These are phyloP conservation scores for Xylariaceae sp. DNA, from an alignment of 2,329 filamentous ascomycete species.

Conservation along the genomic window DNA sequence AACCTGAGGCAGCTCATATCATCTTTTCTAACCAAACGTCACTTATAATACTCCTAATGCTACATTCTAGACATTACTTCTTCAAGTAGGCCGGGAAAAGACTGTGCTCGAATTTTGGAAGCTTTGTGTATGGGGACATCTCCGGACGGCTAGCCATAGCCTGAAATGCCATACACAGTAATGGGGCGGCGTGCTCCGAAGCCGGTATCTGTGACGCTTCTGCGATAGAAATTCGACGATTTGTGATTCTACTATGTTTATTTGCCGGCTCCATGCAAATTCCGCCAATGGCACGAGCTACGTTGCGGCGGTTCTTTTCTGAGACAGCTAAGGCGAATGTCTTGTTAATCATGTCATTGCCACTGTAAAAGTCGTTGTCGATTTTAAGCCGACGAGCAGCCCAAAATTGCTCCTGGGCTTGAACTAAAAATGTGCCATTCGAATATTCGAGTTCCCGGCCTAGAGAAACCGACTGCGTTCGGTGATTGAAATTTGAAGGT, in stretches of 20 bases:
- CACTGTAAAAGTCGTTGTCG: constrained; percentile 48
- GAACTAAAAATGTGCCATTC: constrained; percentile 24
- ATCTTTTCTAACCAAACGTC: constrained; percentile 14
- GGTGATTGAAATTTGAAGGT: constrained; percentile 40
- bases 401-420: constrained; percentile 30
- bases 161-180: constrained; percentile 50
- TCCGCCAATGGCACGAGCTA: constrained; percentile 44
- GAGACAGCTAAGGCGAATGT: constrained; percentile 38
- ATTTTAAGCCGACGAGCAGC: constrained; percentile 39
- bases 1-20: constrained; percentile 16
- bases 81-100: constrained; percentile 16
- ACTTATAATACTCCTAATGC: constrained; percentile 6
- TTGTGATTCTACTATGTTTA: constrained; percentile 28
- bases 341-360: constrained; percentile 45
- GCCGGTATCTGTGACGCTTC: constrained; percentile 47
- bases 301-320: constrained; percentile 40
- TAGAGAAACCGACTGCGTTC: constrained; percentile 17
- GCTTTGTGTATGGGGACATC: constrained; percentile 18
- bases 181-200: constrained; percentile 47
- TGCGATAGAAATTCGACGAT: constrained; percentile 42
- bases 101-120: constrained; percentile 29
- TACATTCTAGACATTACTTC: constrained; percentile 16
- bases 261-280: constrained; percentile 46
- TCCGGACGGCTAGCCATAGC: constrained; percentile 31
- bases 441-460: constrained; percentile 35